Base-by-base conservation (phyloP, 148 eudicot genomes). In the Camellia granthamiana region DNA sequence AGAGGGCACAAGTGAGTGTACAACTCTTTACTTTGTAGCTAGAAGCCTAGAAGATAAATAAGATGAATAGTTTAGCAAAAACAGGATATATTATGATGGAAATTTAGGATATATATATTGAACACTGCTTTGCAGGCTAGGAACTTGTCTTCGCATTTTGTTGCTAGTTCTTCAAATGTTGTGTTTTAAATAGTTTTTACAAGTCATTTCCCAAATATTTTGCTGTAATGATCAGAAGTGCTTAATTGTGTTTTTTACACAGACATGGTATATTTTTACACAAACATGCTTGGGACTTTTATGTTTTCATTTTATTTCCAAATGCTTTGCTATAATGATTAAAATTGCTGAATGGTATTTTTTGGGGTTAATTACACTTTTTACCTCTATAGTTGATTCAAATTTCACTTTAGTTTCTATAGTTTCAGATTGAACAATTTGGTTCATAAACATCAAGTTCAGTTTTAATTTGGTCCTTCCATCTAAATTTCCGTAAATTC, bases 1-100 rank as follows among this genome's bases (percentile, higher is more conserved):
- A 82, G 78, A 79, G 69, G 41, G 43, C 71, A 67, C 46, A 58
- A 77, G 6, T 75, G 70, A 49, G 7, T 63, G n/a, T 81, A 63
- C 19, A 67, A 30, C n/a, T 78, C 74, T 55, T 68, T 19, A 68
- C 64, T 55, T 8, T 38, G 41, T 49, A 49, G 52, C 52, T 67
- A 67, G 54, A 30, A 30, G 38, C 38, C 63, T 6, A 12, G 23
- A n/a, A 18, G 23, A 19, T 47, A 21, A 19, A 61, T 64, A 63
- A 23, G 10, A 52, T 72, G 13, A 41, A 13, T 58, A 74, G 65
- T 11, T 23, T 62, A 7, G 79, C 61, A 30, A 49, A 41, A 54
- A 51, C 59, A 63, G 70, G 23, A 46, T 49, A 21, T 44, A 64
- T 19, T 52, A 51, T 9, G 71, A 38, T 11, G 72, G 60, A 43